Evolutionary conservation across 805 yeast species (phyloP).

Genomic region (Schwanniomyces sp.): DNA sequence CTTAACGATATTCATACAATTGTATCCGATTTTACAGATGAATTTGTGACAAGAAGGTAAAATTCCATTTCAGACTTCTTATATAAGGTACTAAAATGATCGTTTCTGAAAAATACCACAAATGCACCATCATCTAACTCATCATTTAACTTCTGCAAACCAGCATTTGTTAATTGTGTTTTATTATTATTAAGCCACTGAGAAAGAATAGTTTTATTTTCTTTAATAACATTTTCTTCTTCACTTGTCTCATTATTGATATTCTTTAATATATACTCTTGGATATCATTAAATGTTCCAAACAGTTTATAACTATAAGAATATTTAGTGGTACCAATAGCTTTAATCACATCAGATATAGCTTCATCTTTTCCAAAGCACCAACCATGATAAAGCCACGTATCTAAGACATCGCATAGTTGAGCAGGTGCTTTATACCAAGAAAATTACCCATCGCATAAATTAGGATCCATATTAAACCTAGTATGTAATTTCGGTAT

Average conservation of each 20-base stretch:
- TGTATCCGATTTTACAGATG: conserved; percentile 50
- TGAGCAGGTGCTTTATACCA: conserved; percentile 51
- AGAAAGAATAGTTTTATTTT: conserved; percentile 16
- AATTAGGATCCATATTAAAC: conserved; percentile 66
- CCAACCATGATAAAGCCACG: conserved; percentile 85
- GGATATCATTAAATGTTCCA: conserved; percentile 53
- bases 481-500: conserved; percentile 72
- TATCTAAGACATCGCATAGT: conserved; percentile 57
- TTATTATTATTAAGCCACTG: conserved; percentile 56
- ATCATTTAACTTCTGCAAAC: conserved; percentile 49
- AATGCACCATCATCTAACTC: conserved; percentile 52
- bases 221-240: conserved; percentile 1
- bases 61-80: conserved; percentile 49
- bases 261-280: conserved; percentile 46
- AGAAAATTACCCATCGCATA: conserved; percentile 52
- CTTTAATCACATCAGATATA: not conserved
- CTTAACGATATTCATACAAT: conserved; percentile 82
- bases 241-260: conserved; percentile 11
- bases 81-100: conserved; percentile 77
- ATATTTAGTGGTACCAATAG: not conserved
- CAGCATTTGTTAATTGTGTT: conserved; percentile 74
- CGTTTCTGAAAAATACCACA: conserved; percentile 81
- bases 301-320: conserved; percentile 17
- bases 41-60: conserved; percentile 72
- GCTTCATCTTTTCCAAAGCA: conserved; percentile 29